Evolutionary conservation across 768 basidiomycete species (phyloP).

Genomic region (Butyriboletus loyo): DNA sequence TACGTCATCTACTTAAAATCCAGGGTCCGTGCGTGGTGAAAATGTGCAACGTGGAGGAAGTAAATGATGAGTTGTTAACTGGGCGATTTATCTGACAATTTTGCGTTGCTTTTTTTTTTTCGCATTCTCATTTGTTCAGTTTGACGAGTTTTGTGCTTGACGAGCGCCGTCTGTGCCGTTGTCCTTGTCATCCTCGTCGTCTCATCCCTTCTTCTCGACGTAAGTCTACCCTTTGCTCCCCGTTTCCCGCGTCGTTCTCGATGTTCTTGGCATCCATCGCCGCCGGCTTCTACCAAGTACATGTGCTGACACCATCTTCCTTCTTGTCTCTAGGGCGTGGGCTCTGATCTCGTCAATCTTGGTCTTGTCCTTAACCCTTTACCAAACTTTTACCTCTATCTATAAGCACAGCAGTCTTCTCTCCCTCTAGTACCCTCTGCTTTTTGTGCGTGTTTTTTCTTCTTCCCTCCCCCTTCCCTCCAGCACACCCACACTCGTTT

Average conservation of each 20-base stretch:
- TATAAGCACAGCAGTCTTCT: constrained; percentile 39
- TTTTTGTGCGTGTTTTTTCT: constrained; percentile 43
- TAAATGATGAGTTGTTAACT: constrained; percentile 6
- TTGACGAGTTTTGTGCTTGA: constrained; percentile 20
- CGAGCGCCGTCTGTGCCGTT: constrained; percentile 11
- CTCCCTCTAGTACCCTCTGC: constrained; percentile 26
- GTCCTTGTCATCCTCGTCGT: constrained; percentile 15
- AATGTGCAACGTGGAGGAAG: constrained; percentile 16
- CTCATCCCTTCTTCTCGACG: constrained; percentile 19
- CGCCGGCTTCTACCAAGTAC: background rate
- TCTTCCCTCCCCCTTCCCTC: constrained; percentile 15
- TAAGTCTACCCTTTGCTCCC: constrained; percentile 14
- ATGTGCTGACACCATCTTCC: constrained; percentile 3
- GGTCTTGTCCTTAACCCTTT: constrained; percentile 35
- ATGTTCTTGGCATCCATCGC: background rate
- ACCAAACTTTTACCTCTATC: constrained; percentile 35
- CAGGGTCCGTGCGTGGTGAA: constrained; percentile 33
- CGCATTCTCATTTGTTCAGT: constrained; percentile 16
- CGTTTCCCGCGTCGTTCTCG: background rate
- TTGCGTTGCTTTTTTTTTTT: constrained; percentile 18
- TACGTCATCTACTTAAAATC: constrained; percentile 6
- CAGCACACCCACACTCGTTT: constrained; percentile 34
- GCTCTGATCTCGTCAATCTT: constrained; percentile 33
- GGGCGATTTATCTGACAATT: constrained; percentile 15
- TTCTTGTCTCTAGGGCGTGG: constrained; percentile 18